Base-by-base conservation (phyloP, 2,329 filamentous ascomycete species). In the Akanthomyces uredinophilus region DNA sequence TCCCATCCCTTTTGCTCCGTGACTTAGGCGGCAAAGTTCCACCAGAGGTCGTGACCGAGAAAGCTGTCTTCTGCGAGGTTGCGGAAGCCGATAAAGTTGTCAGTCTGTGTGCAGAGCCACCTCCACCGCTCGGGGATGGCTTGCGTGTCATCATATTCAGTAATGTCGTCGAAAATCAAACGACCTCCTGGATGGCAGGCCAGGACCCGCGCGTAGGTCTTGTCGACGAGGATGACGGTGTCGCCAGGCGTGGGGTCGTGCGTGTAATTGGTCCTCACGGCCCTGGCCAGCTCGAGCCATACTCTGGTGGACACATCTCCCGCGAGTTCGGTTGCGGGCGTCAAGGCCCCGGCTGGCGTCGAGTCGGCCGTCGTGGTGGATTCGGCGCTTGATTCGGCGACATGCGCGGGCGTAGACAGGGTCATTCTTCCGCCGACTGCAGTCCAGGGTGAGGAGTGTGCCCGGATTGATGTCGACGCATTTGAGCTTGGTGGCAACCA, bases 181-280 rank as follows among this genome's bases (percentile, higher is more conserved):
- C 50, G 43, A 6, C 44, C 43, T 2, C 24, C 55, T 27, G 43
- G 55, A 2, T 49, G 44, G n/a, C 55, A 35, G 55, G 55, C n/a
- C 44, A 58, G 22, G 29, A 58, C 44, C 7, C 55, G 55, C 5
- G 20, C 44, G 20, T 50, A 49, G 55, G 44, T 50, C 16, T 41
- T 49, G 55, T 58, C 55, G 10, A 58, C 20, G 7, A 58, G 49
- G 44, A 58, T 24, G 44, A 58, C 11, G 18, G 13, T 41, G 16
- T 58, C 55, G 43, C 55, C 55, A 14, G 55, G 44, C 22, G 29
- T 20, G 5, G 44, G 55, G 32, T 58, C 55, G 35, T 58, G 55
- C 10, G 44, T 58, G 1, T 11, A 2, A n/a, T 58, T 29, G 24
- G 7, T 14, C n/a, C 4, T 10, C 1, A 55, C 18, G 29, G 18